Base-by-base conservation (phyloP, 768 basidiomycete genomes). In the Tricholomella constricta region DNA sequence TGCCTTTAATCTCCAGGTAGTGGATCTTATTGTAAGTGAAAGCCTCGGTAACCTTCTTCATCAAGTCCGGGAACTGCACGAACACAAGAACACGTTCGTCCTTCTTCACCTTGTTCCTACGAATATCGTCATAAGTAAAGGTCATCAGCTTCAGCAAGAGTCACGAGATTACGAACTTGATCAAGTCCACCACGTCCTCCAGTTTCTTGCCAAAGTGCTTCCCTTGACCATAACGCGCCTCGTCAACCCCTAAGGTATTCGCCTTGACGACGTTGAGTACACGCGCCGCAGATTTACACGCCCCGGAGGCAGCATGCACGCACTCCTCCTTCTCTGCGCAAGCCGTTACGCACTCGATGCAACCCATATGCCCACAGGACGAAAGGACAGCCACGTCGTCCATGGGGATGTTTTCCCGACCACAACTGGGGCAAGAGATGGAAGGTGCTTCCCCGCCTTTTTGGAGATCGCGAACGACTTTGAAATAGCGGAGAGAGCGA, bases 11-110 rank as follows among this genome's bases (percentile, higher is more conserved):
- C 64, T 92, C 87, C 46, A 91, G 78, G 73, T 83, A 92, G 37
- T 78, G 77, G 62, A 97, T 83, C 38, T 83, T 80, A 65, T 91
- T 79, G 48, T 82, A 81, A 2, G 68, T 73, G 57, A 98, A 80
- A 0, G 93, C 91, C 56, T 93, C 89, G 7, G 85, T 84, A 26
- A 97, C 90, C 69, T 96, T 97, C 65, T 85, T 85, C 82, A 90
- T 92, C 53, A 98, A 79, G 71, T 97, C 94, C 5, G 84, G 86
- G 78, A 95, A 98, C 65, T 98, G 95, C n/a, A 96, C 90, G 71
- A 98, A 98, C 56, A 98, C 82, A 38, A 98, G 81, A 15, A 94
- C 82, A 7, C 91, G 86, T 61, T 97, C 92, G 19, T 86, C 75
- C 58, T 83, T 82, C 9, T 88, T 84, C 42, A 94, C 79, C 36